A percentile compares a stretch with the other conserved stretches of the same genome.
phyloP scores from a whole-genome alignment of 805 yeast genomes.

The Kuraishia borneana region DNA sequence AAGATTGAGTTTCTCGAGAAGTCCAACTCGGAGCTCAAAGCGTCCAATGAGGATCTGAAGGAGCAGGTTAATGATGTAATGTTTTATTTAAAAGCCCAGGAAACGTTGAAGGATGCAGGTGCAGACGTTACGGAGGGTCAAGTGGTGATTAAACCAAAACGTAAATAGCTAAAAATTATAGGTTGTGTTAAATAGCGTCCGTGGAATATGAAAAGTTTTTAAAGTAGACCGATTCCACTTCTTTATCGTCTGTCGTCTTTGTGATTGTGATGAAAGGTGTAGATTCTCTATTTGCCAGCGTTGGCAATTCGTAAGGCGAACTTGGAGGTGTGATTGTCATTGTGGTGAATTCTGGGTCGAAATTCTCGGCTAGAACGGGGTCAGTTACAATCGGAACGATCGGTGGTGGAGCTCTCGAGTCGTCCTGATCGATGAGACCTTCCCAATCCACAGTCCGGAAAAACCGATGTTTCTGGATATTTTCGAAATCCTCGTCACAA shows the following conservation, averaged over 20 bases:
- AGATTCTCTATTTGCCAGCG: background rate
- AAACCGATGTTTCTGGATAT: conserved; percentile 54
- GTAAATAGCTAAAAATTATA: conserved; percentile 10
- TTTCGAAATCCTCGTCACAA: conserved; percentile 40
- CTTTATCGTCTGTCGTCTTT: background rate
- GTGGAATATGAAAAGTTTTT: conserved; percentile 2
- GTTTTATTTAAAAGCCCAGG: conserved; percentile 68
- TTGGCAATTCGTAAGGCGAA: conserved; percentile 10
- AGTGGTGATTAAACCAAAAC: conserved; percentile 26
- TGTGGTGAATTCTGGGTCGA: conserved; percentile 67
- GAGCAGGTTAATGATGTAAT: conserved; percentile 69
- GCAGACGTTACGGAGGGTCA: conserved; percentile 69
- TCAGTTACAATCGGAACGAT: conserved; percentile 74
- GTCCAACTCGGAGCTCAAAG: conserved; percentile 21
- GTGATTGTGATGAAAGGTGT: background rate
- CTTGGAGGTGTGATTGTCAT: conserved; percentile 39
- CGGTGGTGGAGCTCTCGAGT: conserved; percentile 61
- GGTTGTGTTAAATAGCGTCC: background rate
- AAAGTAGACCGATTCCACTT: conserved; percentile 2
- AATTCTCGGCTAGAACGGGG: conserved; percentile 77
- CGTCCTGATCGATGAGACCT: conserved; percentile 35
- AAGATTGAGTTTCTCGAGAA: conserved; percentile 24
- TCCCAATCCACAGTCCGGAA: conserved; percentile 73
- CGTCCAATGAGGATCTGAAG: conserved; percentile 34
- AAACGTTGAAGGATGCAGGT: conserved; percentile 58